These are phyloP conservation scores for Leucaena leucocephala DNA, from an alignment of 306 rosid genomes.

Conservation along the genomic window DNA sequence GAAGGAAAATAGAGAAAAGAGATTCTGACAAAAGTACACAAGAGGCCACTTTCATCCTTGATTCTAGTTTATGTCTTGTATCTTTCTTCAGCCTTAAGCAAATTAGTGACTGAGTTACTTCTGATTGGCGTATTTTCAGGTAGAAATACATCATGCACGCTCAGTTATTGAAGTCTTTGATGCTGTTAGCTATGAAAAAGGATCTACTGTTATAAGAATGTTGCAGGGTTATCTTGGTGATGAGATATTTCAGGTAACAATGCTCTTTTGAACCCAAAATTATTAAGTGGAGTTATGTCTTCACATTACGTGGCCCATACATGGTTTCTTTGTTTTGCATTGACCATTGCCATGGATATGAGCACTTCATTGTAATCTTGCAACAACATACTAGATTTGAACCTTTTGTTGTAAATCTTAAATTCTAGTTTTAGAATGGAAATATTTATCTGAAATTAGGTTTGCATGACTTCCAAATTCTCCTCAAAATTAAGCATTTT, in stretches of 20 bases:
- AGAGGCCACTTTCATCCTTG: slow-evolving; percentile 3
- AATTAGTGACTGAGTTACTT: not conserved
- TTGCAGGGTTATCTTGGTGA: slow-evolving; percentile 62
- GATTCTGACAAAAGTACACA: not conserved
- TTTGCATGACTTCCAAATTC: not conserved
- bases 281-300: slow-evolving; percentile 18
- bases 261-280: not conserved
- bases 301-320: not conserved
- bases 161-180: slow-evolving; percentile 58
- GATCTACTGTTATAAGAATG: slow-evolving; percentile 64
- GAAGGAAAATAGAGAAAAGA: slow-evolving; percentile 1
- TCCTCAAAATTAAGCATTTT: not conserved
- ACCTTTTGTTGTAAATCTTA: not conserved
- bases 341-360: not conserved
- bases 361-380: not conserved
- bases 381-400: not conserved
- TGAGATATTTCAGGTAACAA: slow-evolving; percentile 54
- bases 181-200: slow-evolving; percentile 63
- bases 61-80: not conserved
- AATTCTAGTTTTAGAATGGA: not conserved
- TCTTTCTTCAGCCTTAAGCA: not conserved
- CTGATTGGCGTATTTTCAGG: slow-evolving; percentile 46
- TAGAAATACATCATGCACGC: slow-evolving; percentile 58
- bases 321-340: not conserved
- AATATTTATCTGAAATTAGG: not conserved